Evolutionary conservation across 2,329 filamentous ascomycete genomes (phyloP), one percentile per base, ranked within the genome.

Genomic region (Scleromitrula shiraiana): DNA sequence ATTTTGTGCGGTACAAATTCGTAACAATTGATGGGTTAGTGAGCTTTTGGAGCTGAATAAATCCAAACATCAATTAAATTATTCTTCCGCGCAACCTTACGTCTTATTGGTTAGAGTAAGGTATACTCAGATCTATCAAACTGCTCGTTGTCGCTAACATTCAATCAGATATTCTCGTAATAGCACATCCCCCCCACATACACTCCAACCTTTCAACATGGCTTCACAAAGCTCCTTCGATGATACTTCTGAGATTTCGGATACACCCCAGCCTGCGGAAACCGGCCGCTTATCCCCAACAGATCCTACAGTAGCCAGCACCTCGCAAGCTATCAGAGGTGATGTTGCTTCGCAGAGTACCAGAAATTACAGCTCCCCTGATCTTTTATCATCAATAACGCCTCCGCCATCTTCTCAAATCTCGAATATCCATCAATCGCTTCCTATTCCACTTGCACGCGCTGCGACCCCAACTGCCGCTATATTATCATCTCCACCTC

Each of bases 361-460:
- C 17, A 24, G 26, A 23, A 47, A 36, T 17, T 24, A 17, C 17
- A 15, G 14, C n/a, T 27, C 32, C 32, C 9, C 27, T 19, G 27
- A 29, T 30, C 19, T 23, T 10, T 24, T 42, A 7, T 50, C 49
- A 20, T 48, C 49, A 29, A 42, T 38, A 17, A 50, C 43, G 9
- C 43, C 49, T 26, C 80, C 80, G 20, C 79, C 78, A 8, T 83
- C 80, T 2, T 76, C 77, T 2, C 80, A 83, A 58, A 60, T 75
- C 7, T 70, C 71, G 20, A 46, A 46, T 27, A 30, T 40, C 23
- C 51, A 53, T 44, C 52, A 46, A 22, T 19, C 44, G 29, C 44
- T 32, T 33, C 14, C 30, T 33, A 15, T 8, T 7, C 17, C 46
- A 40, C 33, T 22, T 43, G 47, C 29, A 17, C 50, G 49, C 32